Evolutionary conservation across 257 asterid genomes (phyloP), one percentile per base, ranked within the genome.

Genomic region (Fraxinus excelsior): DNA sequence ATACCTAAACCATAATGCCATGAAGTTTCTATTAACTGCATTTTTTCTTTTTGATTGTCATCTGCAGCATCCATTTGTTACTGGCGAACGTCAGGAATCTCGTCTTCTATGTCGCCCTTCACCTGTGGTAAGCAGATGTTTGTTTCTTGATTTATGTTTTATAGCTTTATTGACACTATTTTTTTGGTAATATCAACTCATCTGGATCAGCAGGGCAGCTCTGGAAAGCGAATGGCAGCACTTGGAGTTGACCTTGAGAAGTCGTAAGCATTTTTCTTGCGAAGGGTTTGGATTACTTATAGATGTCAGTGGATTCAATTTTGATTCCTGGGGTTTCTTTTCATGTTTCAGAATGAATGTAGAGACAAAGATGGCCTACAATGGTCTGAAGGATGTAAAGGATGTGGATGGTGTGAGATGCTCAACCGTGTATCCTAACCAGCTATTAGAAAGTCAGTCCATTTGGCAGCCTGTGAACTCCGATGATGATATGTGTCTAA

Each of bases 51-150:
- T 83, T 78, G 78, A 75, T 76, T 71, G 68, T 70, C 82, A 71
- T 85, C 73, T 78, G 79, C 97, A 93, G 97, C 98, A 93, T 88
- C 97, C 97, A 74, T 93, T 96, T 85, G 98, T 96, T 74, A 96
- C 98, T 62, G 94, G 93, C 67, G 90, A 88, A 70, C 74, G 84
- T 78, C 91, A 83, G 84, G 96, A 92, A 80, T 86, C 89, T 64
- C 86, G 79, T 74, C 86, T 87, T 74, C 88, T 79, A 76, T 82
- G 72, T 71, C 87, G 94, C 74, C 84, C 89, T 78, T 88, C 94
- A 69, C 71, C 82, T 62, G 31, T 82, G 92, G 96, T 93, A 38
- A 86, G 97, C 53, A 69, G 42, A 84, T 79, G 73, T 79, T 83
- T 72, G 5, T 81, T 67, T 85, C 72, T 46, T 72, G 10, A 72